Conservation (phyloP, 1,284 basidiomycete species). For the Waitea zeae region DNA sequence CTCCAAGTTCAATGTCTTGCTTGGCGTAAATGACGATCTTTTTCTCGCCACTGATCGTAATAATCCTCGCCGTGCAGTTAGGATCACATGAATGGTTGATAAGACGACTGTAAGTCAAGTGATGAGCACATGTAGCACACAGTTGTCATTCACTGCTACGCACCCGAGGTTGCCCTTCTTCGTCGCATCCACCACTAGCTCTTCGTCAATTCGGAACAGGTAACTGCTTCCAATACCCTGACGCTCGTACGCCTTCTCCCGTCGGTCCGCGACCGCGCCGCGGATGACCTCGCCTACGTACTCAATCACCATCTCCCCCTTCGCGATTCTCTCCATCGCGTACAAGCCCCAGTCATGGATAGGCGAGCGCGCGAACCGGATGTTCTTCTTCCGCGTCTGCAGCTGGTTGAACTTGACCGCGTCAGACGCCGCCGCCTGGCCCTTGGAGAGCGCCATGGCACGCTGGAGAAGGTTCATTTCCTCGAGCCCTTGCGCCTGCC, state of each 20-base stretch:
- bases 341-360: conserved; percentile 99
- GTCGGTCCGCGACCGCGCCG: conserved; percentile 89
- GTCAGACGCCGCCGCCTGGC: conserved; percentile 49
- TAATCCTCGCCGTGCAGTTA: conserved; percentile 96
- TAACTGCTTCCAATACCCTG: conserved; percentile 94
- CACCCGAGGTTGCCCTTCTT: conserved; percentile 97
- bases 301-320: conserved; percentile 98
- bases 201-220: conserved; percentile 85
- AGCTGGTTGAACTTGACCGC: conserved; percentile 95
- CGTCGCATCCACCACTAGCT: conserved; percentile 91
- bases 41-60: conserved; percentile 95
- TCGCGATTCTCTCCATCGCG: conserved; percentile 85
- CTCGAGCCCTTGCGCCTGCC: conserved; percentile 87
- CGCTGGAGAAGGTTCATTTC: conserved; percentile 78
- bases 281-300: conserved; percentile 97
- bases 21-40: conserved; percentile 99
- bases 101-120: conserved; percentile 70
- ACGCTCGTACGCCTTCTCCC: conserved; percentile 92
- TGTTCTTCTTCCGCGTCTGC: conserved; percentile 93
- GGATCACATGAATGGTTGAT: conserved; percentile 98
- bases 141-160: conserved; percentile 22
- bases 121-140: conserved; percentile 6
- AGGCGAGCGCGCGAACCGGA: conserved; percentile 88
- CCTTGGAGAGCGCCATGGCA: conserved; percentile 57
- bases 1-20: conserved; percentile 81